Conservation (phyloP, 163 green algal genomes). For the Picocystis sp. region DNA sequence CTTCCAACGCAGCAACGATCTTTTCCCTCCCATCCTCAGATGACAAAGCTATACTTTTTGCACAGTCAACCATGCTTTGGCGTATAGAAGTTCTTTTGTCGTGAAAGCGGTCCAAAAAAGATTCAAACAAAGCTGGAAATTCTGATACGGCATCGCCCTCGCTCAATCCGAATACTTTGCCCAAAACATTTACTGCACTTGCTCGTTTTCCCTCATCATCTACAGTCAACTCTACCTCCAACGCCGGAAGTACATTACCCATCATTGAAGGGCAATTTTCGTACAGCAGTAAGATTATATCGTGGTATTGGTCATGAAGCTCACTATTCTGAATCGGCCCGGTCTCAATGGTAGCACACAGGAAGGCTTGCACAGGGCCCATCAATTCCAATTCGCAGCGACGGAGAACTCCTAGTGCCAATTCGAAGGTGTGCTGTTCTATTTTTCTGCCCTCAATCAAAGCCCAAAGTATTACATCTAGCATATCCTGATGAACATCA, state of each 20-base stretch:
- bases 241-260: conserved; percentile 43
- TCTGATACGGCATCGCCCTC: conserved; percentile 11
- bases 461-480: too few relatives aligned
- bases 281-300: conserved; percentile 39
- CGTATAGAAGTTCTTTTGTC: conserved; percentile 23
- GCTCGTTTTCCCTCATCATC: conserved; percentile 24
- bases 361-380: too few relatives aligned
- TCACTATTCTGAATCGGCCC: conserved; percentile 26
- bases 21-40: conserved; percentile 11
- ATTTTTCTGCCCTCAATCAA: too few relatives aligned
- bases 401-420: too few relatives aligned
- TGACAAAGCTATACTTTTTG: too few relatives aligned
- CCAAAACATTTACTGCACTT: conserved; percentile 29
- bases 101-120: conserved; percentile 29
- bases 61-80: too few relatives aligned
- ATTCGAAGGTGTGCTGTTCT: too few relatives aligned
- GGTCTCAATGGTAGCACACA: too few relatives aligned
- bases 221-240: conserved; percentile 26
- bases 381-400: too few relatives aligned
- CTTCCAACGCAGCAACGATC: conserved; percentile 9
- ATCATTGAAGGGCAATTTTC: conserved; percentile 33
- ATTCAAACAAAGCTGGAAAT: conserved; percentile 22
- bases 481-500: too few relatives aligned
- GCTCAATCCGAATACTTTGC: conserved; percentile 23
- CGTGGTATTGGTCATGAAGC: conserved; percentile 17